A percentile compares a stretch with the other conserved stretches of the same genome.
phyloP scores from a whole-genome alignment of 2,329 filamentous ascomycete genomes.

The Calonectria fujianensis region DNA sequence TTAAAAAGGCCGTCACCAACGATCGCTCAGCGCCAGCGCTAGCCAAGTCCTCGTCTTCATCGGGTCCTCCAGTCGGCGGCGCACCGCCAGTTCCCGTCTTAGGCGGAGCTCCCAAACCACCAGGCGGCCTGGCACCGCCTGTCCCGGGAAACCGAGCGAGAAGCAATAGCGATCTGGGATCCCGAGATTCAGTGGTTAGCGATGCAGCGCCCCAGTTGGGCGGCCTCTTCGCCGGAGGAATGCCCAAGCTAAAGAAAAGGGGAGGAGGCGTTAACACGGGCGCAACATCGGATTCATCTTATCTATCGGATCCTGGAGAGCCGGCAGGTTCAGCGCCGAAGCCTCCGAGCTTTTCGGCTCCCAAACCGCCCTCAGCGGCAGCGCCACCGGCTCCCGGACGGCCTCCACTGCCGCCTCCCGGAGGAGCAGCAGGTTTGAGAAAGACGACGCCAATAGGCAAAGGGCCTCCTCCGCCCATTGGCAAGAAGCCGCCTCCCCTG shows the following conservation, averaged over 20 bases:
- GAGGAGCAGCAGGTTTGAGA: slow-evolving; percentile 70
- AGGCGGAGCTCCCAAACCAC: slow-evolving; percentile 66
- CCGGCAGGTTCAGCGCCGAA: slow-evolving; percentile 64
- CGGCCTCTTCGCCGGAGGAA: slow-evolving; percentile 93
- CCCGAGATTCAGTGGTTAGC: slow-evolving; percentile 64
- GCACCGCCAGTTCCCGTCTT: slow-evolving; percentile 88
- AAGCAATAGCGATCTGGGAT: slow-evolving; percentile 87
- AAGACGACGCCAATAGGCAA: slow-evolving; percentile 72
- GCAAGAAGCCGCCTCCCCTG: slow-evolving; percentile 82
- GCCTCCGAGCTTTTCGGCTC: slow-evolving; percentile 76
- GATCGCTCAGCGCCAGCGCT: slow-evolving; percentile 90
- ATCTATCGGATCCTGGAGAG: slow-evolving; percentile 84
- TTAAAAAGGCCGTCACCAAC: slow-evolving; percentile 93
- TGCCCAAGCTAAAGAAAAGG: slow-evolving; percentile 94
- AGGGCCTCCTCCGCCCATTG: slow-evolving; percentile 85
- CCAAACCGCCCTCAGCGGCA: slow-evolving; percentile 67
- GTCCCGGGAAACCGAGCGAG: slow-evolving; percentile 82
- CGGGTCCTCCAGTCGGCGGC: slow-evolving; percentile 79
- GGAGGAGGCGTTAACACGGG: slow-evolving; percentile 88
- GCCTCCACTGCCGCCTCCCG: slow-evolving; percentile 64
- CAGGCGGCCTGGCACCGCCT: slow-evolving; percentile 82
- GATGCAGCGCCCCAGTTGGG: slow-evolving; percentile 86
- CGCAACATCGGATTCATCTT: slow-evolving; percentile 76
- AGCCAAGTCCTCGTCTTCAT: slow-evolving; percentile 58
- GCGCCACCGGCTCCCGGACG: slow-evolving; percentile 50